phyloP scores from a whole-genome alignment of 306 rosid species.

The Lathyrus oleraceus region DNA sequence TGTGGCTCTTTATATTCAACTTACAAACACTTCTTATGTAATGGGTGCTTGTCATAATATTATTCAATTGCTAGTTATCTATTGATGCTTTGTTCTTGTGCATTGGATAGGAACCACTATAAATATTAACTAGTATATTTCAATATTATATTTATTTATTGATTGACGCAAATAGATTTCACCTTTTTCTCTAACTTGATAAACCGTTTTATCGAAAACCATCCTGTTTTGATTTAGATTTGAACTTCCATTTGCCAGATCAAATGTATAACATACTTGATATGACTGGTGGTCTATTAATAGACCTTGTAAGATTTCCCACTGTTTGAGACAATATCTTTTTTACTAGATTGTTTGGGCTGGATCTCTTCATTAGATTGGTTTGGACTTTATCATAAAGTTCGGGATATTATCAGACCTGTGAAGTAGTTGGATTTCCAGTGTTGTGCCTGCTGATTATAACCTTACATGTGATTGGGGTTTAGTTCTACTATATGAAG shows the following conservation, averaged over 20 bases:
- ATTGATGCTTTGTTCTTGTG: slow-evolving; percentile 9
- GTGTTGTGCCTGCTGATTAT: neutral
- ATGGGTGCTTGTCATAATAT: neutral
- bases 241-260: slow-evolving; percentile 3
- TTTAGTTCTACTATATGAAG: neutral
- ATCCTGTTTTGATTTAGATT: slow-evolving; percentile 15
- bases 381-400: neutral
- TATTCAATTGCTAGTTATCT: neutral
- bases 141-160: neutral
- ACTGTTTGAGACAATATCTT: slow-evolving; percentile 17
- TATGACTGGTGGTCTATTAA: neutral
- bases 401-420: slow-evolving; percentile 2
- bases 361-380: neutral
- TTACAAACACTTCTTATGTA: neutral
- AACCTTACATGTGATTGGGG: neutral
- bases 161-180: slow-evolving; percentile 19
- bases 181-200: slow-evolving; percentile 20
- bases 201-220: slow-evolving; percentile 5
- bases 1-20: slow-evolving; percentile 4
- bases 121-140: neutral
- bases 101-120: slow-evolving; percentile 2
- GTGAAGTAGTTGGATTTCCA: neutral
- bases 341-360: slow-evolving; percentile 16
- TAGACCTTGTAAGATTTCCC: slow-evolving; percentile 10
- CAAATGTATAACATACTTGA: neutral